Conservation (phyloP, 495 filamentous ascomycete species). For the Poronia punctata region DNA sequence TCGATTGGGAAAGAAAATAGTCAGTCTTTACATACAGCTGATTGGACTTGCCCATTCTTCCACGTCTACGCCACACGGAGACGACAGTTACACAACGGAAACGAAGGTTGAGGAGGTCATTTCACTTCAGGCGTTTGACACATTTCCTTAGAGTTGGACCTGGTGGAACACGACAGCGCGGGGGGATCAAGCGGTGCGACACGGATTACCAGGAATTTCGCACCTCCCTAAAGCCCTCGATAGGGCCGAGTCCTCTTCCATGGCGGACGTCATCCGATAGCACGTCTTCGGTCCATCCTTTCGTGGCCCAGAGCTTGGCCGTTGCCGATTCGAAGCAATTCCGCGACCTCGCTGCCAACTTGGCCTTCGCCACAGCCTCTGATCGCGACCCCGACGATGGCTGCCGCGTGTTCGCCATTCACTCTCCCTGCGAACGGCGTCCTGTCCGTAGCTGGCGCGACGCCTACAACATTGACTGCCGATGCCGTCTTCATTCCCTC, state of each 20-base stretch:
- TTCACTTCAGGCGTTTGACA: too few species aligned
- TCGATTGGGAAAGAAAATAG: too few species aligned
- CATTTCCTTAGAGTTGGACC: too few species aligned
- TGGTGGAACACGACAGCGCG: not conserved
- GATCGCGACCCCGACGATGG: slow-evolving; percentile 16
- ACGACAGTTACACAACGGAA: too few species aligned
- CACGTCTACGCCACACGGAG: too few species aligned
- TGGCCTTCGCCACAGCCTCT: not conserved
- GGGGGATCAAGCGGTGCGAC: not conserved
- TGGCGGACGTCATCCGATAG: slow-evolving; percentile 24
- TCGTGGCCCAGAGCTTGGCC: slow-evolving; percentile 12
- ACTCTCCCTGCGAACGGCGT: slow-evolving; percentile 56
- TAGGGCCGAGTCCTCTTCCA: slow-evolving; percentile 21
- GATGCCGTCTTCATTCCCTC: slow-evolving; percentile 57
- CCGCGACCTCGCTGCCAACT: not conserved
- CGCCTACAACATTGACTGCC: slow-evolving; percentile 52
- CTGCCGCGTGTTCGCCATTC: slow-evolving; percentile 49
- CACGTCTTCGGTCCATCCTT: slow-evolving; percentile 5
- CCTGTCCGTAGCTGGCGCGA: slow-evolving; percentile 50
- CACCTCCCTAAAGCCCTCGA: slow-evolving; percentile 13
- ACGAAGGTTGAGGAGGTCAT: too few species aligned
- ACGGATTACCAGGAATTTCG: slow-evolving; percentile 8
- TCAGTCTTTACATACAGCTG: too few species aligned
- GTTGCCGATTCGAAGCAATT: slow-evolving; percentile 1
- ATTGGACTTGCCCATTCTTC: too few species aligned